Evolutionary conservation across 2,329 filamentous ascomycete genomes (phyloP), one percentile per base, ranked within the genome.

Genomic region (Trichoderma sp.): DNA sequence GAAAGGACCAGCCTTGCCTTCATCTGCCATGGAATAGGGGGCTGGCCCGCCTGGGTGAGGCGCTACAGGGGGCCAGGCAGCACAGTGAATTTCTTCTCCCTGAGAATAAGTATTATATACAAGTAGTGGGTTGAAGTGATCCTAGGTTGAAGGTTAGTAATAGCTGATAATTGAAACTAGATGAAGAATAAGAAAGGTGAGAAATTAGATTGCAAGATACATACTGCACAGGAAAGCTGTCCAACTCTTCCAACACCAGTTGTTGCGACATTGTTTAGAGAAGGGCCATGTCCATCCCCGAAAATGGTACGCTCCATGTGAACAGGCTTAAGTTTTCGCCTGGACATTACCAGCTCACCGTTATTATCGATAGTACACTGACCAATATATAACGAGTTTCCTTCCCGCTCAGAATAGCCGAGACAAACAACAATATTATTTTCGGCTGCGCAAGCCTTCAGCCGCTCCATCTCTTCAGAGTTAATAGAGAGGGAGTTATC

Each of bases 241-340:
- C 39, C 39, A 17, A 47, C 39, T n/a, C 39, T 47, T 2, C 39
- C 39, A 1, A 47, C 32, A 0, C 58, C 58, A 39, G 58, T 62
- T 12, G 32, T 62, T 26, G 32, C 58, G 23, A 62, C 58, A 39
- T 62, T 62, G 32, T 62, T 62, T 26, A 62, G 32, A 9, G 58
- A 62, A 62, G 58, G 58, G 6, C 58, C 58, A 26, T 62, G 23
- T 62, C 58, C 58, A n/a, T 62, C 58, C 15, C 58, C 58, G 9
- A 62, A 62, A 23, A 62, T 17, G 17, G 58, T 62, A 23, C 58
- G 58, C 12, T 62, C 58, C 30, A 62, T 39, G 7, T 62, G 58
- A 20, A 62, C 58, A 62, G 58, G 58, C 4, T 62, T 62, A 17
- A 62, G 32, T 39, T 62, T 62, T 62, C 32, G 58, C 17, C 58